Conservation (phyloP, 75 land plant genomes). For the Isoetes taiwanensis region DNA sequence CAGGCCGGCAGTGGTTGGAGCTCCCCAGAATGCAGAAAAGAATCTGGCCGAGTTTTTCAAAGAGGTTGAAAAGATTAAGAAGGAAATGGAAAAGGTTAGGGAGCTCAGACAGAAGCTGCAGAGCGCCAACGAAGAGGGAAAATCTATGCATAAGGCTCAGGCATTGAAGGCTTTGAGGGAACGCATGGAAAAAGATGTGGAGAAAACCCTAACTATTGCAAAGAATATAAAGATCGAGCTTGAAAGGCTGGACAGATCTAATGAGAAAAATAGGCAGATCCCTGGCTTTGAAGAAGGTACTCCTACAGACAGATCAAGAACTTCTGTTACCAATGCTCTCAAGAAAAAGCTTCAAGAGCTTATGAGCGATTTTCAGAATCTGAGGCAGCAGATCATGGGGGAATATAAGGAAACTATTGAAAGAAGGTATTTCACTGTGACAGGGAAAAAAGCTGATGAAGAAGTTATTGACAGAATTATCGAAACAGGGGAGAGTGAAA, state of each 20-base stretch:
- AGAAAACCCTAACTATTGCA: slow-evolving; percentile 27
- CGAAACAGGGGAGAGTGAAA: slow-evolving; percentile 20
- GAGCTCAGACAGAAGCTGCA: slow-evolving; percentile 28
- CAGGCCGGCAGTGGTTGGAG: too few relatives aligned
- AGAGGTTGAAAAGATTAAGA: slow-evolving; percentile 41
- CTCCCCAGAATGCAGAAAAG: slow-evolving; percentile 14
- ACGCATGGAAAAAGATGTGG: slow-evolving; percentile 50
- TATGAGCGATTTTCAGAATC: slow-evolving; percentile 36
- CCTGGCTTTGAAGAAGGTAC: slow-evolving; percentile 55
- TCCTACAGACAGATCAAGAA: slow-evolving; percentile 50
- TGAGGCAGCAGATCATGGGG: slow-evolving; percentile 10
- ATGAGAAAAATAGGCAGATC: slow-evolving; percentile 22
- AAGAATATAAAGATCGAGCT: slow-evolving; percentile 38
- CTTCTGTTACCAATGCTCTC: slow-evolving; percentile 38
- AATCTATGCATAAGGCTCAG: slow-evolving; percentile 35
- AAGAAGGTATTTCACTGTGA: slow-evolving; percentile 15
- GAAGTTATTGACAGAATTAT: slow-evolving; percentile 30
- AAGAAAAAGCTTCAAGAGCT: slow-evolving; percentile 46
- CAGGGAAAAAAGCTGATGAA: slow-evolving; percentile 27
- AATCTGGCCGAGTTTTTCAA: slow-evolving; percentile 45
- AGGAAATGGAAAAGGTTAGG: slow-evolving; percentile 33
- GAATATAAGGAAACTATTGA: slow-evolving; percentile 17
- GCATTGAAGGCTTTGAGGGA: slow-evolving; percentile 35
- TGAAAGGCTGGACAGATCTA: slow-evolving; percentile 51
- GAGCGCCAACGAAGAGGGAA: slow-evolving; percentile 38